These are phyloP conservation scores for Globisporangium middletonii DNA, from an alignment of 352 stramenopile species.

Conservation along the genomic window DNA sequence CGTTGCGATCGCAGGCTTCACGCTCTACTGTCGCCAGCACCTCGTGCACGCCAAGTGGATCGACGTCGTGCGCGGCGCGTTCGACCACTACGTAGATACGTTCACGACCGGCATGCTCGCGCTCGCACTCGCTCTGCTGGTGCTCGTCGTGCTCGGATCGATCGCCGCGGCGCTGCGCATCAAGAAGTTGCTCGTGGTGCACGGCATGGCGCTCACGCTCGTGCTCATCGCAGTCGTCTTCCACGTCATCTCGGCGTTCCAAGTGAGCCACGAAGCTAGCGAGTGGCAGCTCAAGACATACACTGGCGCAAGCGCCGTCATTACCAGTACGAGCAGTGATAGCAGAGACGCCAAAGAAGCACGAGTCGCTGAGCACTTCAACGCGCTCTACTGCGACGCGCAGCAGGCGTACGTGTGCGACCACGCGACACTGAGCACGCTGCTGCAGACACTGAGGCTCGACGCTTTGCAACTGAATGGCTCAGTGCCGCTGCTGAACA, in stretches of 20 bases:
- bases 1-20: neutral
- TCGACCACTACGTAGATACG: constrained; percentile 8
- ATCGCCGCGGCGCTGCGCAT: constrained; percentile 3
- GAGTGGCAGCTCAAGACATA: neutral
- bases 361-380: constrained; percentile 9
- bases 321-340: neutral
- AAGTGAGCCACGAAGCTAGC: constrained; percentile 5
- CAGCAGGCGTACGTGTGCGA: constrained; percentile 13
- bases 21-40: constrained; percentile 4
- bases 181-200: constrained; percentile 11
- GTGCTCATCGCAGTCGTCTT: constrained; percentile 7
- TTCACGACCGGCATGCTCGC: constrained; percentile 9
- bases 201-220: constrained; percentile 8
- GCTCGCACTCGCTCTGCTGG: constrained; percentile 2
- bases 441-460: constrained; percentile 3
- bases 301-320: too few relatives aligned
- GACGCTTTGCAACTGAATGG: neutral
- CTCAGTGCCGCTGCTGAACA: neutral
- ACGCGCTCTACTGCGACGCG: constrained; percentile 10
- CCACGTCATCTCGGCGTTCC: constrained; percentile 9
- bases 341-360: constrained; percentile 3
- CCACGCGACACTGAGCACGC: constrained; percentile 9
- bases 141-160: constrained; percentile 6
- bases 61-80: constrained; percentile 8
- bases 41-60: constrained; percentile 9